These are phyloP conservation scores for Phytopythium oedochilum DNA, from an alignment of 352 stramenopile genomes.

Conservation along the genomic window DNA sequence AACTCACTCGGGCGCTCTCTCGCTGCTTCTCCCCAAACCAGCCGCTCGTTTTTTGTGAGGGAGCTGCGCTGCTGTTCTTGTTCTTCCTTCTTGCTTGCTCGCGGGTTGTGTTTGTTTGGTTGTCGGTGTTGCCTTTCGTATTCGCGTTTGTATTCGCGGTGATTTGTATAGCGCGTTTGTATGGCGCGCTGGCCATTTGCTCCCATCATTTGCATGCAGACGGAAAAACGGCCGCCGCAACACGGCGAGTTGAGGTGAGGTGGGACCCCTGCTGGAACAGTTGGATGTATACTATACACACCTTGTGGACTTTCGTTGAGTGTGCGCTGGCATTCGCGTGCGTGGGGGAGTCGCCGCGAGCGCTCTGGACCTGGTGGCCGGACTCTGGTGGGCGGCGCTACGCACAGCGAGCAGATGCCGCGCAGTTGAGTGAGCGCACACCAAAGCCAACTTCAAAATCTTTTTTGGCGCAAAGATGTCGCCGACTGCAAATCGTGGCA, in stretches of 20 bases:
- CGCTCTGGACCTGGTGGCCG: too few relatives aligned
- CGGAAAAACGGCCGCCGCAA: neutral
- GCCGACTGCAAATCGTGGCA: slow-evolving; percentile 1
- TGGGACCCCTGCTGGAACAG: neutral
- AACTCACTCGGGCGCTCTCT: too few relatives aligned
- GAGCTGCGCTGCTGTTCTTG: neutral
- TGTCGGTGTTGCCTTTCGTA: neutral
- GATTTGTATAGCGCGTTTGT: neutral
- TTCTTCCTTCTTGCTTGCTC: neutral
- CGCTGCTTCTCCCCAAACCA: too few relatives aligned
- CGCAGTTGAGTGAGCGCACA: neutral
- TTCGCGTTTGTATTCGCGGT: too few relatives aligned
- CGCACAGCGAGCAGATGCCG: too few relatives aligned
- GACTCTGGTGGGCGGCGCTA: too few relatives aligned
- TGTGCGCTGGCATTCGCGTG: too few relatives aligned
- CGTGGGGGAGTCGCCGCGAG: too few relatives aligned
- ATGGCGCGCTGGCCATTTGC: too few relatives aligned
- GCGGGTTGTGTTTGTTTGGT: neutral
- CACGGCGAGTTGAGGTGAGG: neutral
- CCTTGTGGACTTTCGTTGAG: too few relatives aligned
- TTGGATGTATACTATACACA: neutral
- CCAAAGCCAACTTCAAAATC: neutral
- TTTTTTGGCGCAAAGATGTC: slow-evolving; percentile 5
- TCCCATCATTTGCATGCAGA: slow-evolving; percentile 1
- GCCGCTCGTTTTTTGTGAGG: neutral